Evolutionary conservation across 2,329 filamentous ascomycete species (phyloP).

Genomic region (Zymoseptoria brevis): DNA sequence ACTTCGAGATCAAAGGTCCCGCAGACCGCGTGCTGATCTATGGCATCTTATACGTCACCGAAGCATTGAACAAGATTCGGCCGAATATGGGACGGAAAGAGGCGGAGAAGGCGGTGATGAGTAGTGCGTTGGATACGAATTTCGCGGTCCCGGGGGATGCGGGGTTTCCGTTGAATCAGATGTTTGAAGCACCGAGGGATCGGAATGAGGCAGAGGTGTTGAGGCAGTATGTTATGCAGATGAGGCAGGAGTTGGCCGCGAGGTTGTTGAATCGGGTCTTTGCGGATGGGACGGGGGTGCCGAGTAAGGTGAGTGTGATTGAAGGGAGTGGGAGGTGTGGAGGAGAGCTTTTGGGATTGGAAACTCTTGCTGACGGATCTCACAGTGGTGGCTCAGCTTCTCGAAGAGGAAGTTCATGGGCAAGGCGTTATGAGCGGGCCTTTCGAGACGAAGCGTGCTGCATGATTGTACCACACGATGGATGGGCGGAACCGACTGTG

Average conservation of each 20-base stretch:
- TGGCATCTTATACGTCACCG: constrained; percentile 88
- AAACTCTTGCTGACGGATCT: constrained; percentile 28
- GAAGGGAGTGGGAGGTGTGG: not conserved
- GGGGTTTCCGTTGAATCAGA: constrained; percentile 88
- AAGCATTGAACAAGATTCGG: constrained; percentile 82
- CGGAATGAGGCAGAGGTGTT: constrained; percentile 83
- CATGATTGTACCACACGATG: not conserved
- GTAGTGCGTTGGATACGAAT: constrained; percentile 81
- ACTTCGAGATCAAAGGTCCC: constrained; percentile 97
- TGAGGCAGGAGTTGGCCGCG: constrained; percentile 80
- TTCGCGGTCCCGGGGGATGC: constrained; percentile 94
- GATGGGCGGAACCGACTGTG: not conserved
- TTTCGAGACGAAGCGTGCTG: not conserved
- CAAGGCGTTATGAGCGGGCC: constrained; percentile 48
- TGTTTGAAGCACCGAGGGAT: constrained; percentile 82
- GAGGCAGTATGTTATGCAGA: constrained; percentile 82
- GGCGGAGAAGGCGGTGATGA: constrained; percentile 72
- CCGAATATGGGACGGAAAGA: constrained; percentile 59
- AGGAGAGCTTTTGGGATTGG: too few relatives aligned
- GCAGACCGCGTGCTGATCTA: constrained; percentile 93
- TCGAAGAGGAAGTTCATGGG: constrained; percentile 99
- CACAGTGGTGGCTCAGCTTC: constrained; percentile 96
- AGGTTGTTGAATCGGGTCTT: constrained; percentile 82
- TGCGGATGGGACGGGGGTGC: constrained; percentile 58
- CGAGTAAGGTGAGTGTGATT: constrained; percentile 48